Evolutionary conservation across 1,284 basidiomycete genomes (phyloP), one percentile per base, ranked within the genome.

Genomic region (Lentinula novae-zelandiae): DNA sequence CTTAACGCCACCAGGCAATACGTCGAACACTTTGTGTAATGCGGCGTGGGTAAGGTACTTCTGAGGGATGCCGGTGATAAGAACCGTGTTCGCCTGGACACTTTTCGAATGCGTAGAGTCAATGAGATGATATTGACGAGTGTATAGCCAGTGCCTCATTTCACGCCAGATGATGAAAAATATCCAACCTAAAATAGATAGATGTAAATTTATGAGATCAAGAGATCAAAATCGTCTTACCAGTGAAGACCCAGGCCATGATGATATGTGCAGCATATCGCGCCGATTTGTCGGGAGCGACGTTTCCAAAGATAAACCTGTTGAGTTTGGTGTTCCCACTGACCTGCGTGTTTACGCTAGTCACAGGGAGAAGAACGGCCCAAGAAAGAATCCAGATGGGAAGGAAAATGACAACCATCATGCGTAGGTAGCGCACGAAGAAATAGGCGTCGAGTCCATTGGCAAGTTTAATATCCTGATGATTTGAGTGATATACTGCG

Each of bases 361-460:
- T 84, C 67, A 90, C 74, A 36, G 93, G 92, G 3, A 92, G 72
- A 33, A 92, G 80, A 49, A 92, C 75, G 33, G 73, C 70, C 90
- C 90, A 93, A 3, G 87, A 86, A 54, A 92, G 63, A 60, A 91
- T 61, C 91, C 87, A 91, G 70, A 96, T 90, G 20, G 95, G 94
- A 1, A 92, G 70, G 68, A 97, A 82, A 58, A 96, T 79, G 67
- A 87, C 84, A 58, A 90, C 72, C 83, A 93, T 89, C 78, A 92
- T 86, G 61, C 89, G 86, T 46, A 96, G 80, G 73, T 92, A 98
- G 60, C 93, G 89, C 53, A 97, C 85, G 69, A 93, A 98, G 71
- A 97, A 89, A 78, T 96, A 99, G 36, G 95, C 92, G 71, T 99
- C 96, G 62, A 93, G 82, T 39, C 96, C 96, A 66, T 97, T 96